Evolutionary conservation across 2,329 filamentous ascomycete genomes (phyloP), one percentile per base, ranked within the genome.

Genomic region (Colletotrichum noveboracense): DNA sequence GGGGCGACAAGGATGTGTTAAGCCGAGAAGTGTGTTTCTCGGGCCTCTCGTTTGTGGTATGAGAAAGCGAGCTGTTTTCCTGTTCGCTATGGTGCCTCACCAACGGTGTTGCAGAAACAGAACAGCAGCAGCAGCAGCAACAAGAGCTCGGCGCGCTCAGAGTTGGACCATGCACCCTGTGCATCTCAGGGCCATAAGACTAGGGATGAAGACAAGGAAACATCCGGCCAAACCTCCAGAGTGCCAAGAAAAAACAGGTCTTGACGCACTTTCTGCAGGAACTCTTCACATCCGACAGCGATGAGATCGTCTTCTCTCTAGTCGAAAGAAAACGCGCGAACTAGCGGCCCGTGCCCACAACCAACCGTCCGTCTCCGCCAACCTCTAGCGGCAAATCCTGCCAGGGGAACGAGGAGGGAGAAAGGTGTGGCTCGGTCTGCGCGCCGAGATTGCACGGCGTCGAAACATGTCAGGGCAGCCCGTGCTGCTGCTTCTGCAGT

Each of bases 381-480:
- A 28, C 34, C 18, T 26, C 28, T 60, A 13, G n/a, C 43, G 14
- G 43, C n/a, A 43, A 30, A 36, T 52, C 34, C 52, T 36, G 62
- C 48, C 48, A 65, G n/a, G 48, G 38, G 34, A 28, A 52, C 43
- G 26, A 38, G 56, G 48, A n/a, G n/a, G n/a, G 61, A 24, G 30
- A 32, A 32, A 21, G 28, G n/a, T 18, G 64, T 67, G 60, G 70
- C 74, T 76, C 74, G 74, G 70, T 18, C 70, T 74, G 30, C 64
- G 30, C 64, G 30, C 74, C 70, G 65, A 76, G 34, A 65, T 69
- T 65, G 36, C 74, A 65, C 30, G 65, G 58, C 65, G 43, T 32
- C 74, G 65, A 76, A 65, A 65, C 70, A 73, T 74, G 65, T 69
- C 70, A 75, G 21, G 64, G 56, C 70, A 24, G 74, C 68, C 74